Evolutionary conservation across 2,329 filamentous ascomycete species (phyloP), one percentile per base, ranked within the genome.

Genomic region (Cryphonectria parasitica): DNA sequence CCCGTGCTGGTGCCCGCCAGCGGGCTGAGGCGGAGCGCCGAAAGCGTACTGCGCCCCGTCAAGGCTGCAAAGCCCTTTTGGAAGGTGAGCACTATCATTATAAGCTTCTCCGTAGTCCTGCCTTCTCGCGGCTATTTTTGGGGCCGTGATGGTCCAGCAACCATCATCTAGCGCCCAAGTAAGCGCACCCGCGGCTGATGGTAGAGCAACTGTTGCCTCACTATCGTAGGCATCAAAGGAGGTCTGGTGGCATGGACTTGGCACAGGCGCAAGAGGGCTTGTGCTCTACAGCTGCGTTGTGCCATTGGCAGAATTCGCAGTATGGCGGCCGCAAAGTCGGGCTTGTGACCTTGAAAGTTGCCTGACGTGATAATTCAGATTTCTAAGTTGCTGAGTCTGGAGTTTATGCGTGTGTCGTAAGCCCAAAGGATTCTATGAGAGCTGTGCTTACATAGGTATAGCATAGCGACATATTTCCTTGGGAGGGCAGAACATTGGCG

Each of bases 161-260:
- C 39, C 61, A 28, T 31, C 11, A 22, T 39, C 61, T 68, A 68
- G 69, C 52, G 69, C 66, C 25, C 31, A 68, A 65, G 69, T 45
- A 68, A 65, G 69, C 66, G 69, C 69, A 62, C 60, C 45, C 69
- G 65, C 66, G 41, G 41, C 66, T 71, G 66, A 62, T 64, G 39
- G 6, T 15, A 25, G 39, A 64, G 22, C 36, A n/a, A 43, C 39
- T n/a, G 36, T 19, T 17, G 43, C 39, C 39, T n/a, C 45, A 31
- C 39, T 45, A 43, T 64, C 6, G 36, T 39, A 64, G 36, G 61
- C 39, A 64, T n/a, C n/a, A n/a, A 45, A n/a, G 22, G 11, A 11
- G 15, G 17, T 62, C 19, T 19, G 10, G n/a, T 19, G 31, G 34
- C 58, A 8, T 8, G 31, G 22, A 5, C 58, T 61, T 61, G 58